These are phyloP conservation scores for Glutinoglossum americanum DNA, from an alignment of 495 filamentous ascomycete species.

Conservation along the genomic window DNA sequence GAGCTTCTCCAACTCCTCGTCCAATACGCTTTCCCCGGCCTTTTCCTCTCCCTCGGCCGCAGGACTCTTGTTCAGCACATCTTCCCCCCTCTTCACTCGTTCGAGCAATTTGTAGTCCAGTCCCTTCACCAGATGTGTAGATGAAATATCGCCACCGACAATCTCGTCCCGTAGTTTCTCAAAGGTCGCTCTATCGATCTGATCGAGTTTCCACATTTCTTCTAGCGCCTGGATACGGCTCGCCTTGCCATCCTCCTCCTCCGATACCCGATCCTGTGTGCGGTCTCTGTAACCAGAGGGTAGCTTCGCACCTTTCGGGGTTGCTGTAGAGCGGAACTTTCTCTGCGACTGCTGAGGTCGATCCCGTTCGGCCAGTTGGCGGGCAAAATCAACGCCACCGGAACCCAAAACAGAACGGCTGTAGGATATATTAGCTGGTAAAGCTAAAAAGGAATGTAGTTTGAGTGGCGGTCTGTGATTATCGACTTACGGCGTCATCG, in stretches of 20 bases:
- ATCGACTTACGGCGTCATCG: constrained; percentile 19
- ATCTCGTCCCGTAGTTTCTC: constrained; percentile 51
- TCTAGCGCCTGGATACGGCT: constrained; percentile 54
- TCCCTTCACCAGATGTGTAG: constrained; percentile 78
- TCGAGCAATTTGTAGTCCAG: constrained; percentile 60
- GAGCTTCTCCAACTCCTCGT: constrained; percentile 58
- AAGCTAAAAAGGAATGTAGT: too few relatives aligned
- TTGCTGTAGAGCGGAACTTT: constrained; percentile 56
- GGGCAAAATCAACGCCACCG: constrained; percentile 48
- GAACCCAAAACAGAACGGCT: constrained; percentile 44
- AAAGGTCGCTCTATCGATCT: constrained; percentile 58
- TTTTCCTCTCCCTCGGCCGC: constrained; percentile 11
- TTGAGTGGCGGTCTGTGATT: not conserved
- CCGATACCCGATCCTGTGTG: constrained; percentile 26
- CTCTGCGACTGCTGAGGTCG: constrained; percentile 26
- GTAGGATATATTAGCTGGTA: not conserved
- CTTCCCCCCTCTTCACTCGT: constrained; percentile 16
- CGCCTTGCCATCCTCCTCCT: constrained; percentile 41
- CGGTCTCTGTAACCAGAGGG: constrained; percentile 71
- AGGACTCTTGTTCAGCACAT: constrained; percentile 14
- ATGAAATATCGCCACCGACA: constrained; percentile 56
- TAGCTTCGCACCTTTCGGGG: constrained; percentile 67
- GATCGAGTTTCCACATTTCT: constrained; percentile 57
- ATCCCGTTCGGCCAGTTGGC: constrained; percentile 57
- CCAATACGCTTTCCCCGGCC: constrained; percentile 25